Base-by-base conservation (phyloP, 352 stramenopile genomes). In the Globisporangium yorkense region DNA sequence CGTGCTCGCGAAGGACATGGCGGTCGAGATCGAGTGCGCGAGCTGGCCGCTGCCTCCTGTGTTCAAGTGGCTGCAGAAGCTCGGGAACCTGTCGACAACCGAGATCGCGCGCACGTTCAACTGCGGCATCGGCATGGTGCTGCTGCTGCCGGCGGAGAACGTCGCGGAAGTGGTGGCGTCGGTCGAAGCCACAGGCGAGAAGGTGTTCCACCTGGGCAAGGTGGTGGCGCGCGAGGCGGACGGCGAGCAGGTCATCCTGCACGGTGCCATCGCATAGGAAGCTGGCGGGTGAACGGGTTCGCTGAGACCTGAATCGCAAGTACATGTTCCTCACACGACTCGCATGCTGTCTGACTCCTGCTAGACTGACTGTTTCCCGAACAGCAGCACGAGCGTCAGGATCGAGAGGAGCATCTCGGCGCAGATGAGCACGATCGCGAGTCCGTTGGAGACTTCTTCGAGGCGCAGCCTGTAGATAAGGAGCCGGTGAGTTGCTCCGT, bases 41-140 rank as follows among this genome's bases (percentile, higher is more conserved):
- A 78, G 65, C 51, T 98, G 93, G 92, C 62, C 76, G 33, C 83
- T 99, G 56, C 94, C 96, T 41, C 84, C 84, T 49, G 94, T 99
- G 37, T 99, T 99, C 78, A 93, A 97, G 71, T 99, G 97, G 97
- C 84, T 99, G 67, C 92, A 98, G 70, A 72, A 96, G 72, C 71
- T 80, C 56, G 88, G 85, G 46, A 92, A 93, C 71, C 72, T 99
- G 16, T 94, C 95, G 49, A 95, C 98, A 63, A 74, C 79, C 27
- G 97, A 99, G 78, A 89, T 99, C 66, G 80, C 97, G 16, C 83
- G 96, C 50, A 99, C 97, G 52, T 99, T 99, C 77, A 99, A 99
- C 75, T 98, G 94, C 74, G 97, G 97, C 59, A 95, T 99, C 69
- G 97, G 97, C 59, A 99, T 99, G 96, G 92, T 99, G 39, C 70